Evolutionary conservation across 257 asterid genomes (phyloP).

Genomic region (Marsdenia floribunda): DNA sequence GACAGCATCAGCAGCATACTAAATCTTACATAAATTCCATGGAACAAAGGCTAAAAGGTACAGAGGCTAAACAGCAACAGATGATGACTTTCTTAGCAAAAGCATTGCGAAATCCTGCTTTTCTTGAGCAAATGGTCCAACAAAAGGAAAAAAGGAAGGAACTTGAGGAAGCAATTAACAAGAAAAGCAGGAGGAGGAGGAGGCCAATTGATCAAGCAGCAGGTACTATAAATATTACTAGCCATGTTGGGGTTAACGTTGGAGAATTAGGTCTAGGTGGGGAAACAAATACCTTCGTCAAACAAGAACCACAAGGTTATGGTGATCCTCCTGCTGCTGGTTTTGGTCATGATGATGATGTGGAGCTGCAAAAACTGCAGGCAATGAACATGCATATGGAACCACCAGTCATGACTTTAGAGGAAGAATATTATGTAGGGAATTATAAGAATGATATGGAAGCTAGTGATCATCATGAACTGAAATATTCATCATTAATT

Average conservation of each 20-base stretch:
- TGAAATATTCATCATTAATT: not conserved
- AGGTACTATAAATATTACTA: not conserved
- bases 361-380: slow-evolving; percentile 18
- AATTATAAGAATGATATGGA: slow-evolving; percentile 6
- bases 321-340: slow-evolving; percentile 14
- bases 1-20: slow-evolving; percentile 38
- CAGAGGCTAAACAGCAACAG: slow-evolving; percentile 41
- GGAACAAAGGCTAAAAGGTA: slow-evolving; percentile 32
- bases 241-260: not conserved
- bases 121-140: slow-evolving; percentile 27
- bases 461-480: not conserved
- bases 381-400: slow-evolving; percentile 18
- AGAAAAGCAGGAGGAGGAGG: slow-evolving; percentile 32
- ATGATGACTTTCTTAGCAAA: slow-evolving; percentile 39
- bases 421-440: slow-evolving; percentile 15
- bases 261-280: slow-evolving; percentile 7
- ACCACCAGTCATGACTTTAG: slow-evolving; percentile 18
- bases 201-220: slow-evolving; percentile 23
- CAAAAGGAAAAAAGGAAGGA: slow-evolving; percentile 34
- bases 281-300: slow-evolving; percentile 7
- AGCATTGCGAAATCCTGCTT: slow-evolving; percentile 30
- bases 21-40: slow-evolving; percentile 22
- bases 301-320: slow-evolving; percentile 24
- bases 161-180: slow-evolving; percentile 29
- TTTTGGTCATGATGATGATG: not conserved